A percentile compares a stretch with the other conserved stretches of the same genome.
These are phyloP conservation scores for Vitis vinifera DNA, from an alignment of 164 flowering plant species.

Conservation along the genomic window ASM3070453v1 NC_081814.1:5409501-5410000, in stretches of 20 bases:
- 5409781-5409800: constrained; percentile 99
- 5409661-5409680: not conserved
- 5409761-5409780: constrained; percentile 86
- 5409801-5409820: constrained; percentile 36
- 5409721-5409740: constrained; percentile 99
- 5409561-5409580: not conserved
- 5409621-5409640: not conserved
- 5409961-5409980: too few relatives aligned
- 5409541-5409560: too few relatives aligned
- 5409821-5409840: not conserved
- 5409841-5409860: not conserved
- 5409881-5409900: too few relatives aligned
- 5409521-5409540: too few relatives aligned
- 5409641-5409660: not conserved
- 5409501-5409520: too few relatives aligned
- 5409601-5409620: not conserved
- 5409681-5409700: constrained; percentile 45
- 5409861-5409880: not conserved
- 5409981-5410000: too few relatives aligned
- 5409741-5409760: constrained; percentile 89
- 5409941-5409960: too few relatives aligned
- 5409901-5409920: too few relatives aligned
- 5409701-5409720: constrained; percentile 75
- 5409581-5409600: not conserved
- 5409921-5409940: too few relatives aligned